Base-by-base conservation (phyloP, 2,329 filamentous ascomycete genomes). In the Trichoderma breve region DNA sequence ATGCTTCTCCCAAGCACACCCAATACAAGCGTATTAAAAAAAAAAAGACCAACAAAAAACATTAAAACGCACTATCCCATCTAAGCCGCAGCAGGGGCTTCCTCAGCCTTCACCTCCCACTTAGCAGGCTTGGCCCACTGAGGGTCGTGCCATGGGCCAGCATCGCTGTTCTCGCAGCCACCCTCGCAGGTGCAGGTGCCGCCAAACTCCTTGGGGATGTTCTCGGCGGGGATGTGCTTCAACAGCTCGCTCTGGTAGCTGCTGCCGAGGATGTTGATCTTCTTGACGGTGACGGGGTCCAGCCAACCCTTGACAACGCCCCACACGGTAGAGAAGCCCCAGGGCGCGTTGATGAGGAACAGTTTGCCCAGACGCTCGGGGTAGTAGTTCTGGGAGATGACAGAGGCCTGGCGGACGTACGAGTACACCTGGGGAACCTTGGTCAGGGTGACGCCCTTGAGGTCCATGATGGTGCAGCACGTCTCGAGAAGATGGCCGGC, bases 321-420 rank as follows among this genome's bases (percentile, higher is more conserved):
- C 88, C 96, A 99, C 74, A 94, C 92, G 76, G 88, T 88, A 74
- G 91, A 91, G 87, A 98, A 98, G 30, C 95, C 95, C 95, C 95
- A 98, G 24, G 94, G 94, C 3, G 95, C 93, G 84, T 99, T 99
- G 90, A 99, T 98, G 78, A 99, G 86, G 88, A 97, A 99, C 80
- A 99, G 88, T 84, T 94, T 95, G 79, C 96, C 96, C 73, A 99
- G 88, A 73, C 96, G 93, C 88, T 99, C 96, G 8, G 96, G 96
- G 85, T 99, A 99, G 90, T 98, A 97, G 89, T 98, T 97, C 85
- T 98, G 96, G 75, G 93, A 97, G 84, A 99, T 93, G 81, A 86
- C 91, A 39, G 94, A 96, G 60, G 94, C 94, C 81, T 92, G 89
- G 78, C 90, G 90, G 76, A 99, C 89, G 85, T 98, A 98, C 70